Conservation (phyloP, 257 asterid species). For the Echium plantagineum region DNA sequence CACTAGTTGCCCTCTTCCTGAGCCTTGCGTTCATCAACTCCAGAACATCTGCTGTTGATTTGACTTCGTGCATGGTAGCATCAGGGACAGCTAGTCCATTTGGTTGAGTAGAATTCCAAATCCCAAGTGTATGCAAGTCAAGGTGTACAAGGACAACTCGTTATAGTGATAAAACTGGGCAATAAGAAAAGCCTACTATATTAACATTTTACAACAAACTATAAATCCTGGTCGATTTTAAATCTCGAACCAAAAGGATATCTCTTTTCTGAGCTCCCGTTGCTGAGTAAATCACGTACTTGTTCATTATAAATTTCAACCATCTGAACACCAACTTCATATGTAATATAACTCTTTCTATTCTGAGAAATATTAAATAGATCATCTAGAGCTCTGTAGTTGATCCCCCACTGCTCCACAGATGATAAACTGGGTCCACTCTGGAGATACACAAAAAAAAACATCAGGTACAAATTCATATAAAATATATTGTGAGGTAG, state of each 20-base stretch:
- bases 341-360: slow-evolving; percentile 54
- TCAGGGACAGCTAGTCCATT: slow-evolving; percentile 94
- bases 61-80: slow-evolving; percentile 90
- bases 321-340: slow-evolving; percentile 89
- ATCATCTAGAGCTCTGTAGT: slow-evolving; percentile 91
- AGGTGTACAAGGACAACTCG: slow-evolving; percentile 20
- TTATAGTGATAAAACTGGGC: too few species aligned
- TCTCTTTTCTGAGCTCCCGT: slow-evolving; percentile 55
- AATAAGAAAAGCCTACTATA: not conserved
- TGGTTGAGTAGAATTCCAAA: slow-evolving; percentile 84
- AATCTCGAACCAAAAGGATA: slow-evolving; percentile 47
- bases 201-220: not conserved
- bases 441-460: slow-evolving; percentile 29
- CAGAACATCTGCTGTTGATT: slow-evolving; percentile 65
- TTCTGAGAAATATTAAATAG: slow-evolving; percentile 72
- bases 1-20: slow-evolving; percentile 82
- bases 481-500: not conserved
- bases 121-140: slow-evolving; percentile 94
- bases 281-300: slow-evolving; percentile 84
- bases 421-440: slow-evolving; percentile 73
- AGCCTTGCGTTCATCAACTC: slow-evolving; percentile 79
- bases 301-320: slow-evolving; percentile 94
- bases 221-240: slow-evolving; percentile 2
- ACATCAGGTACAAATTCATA: not conserved
- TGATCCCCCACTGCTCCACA: slow-evolving; percentile 82